Evolutionary conservation across 495 filamentous ascomycete genomes (phyloP), one percentile per base, ranked within the genome.

Genomic region (Oleoguttula mirabilis): DNA sequence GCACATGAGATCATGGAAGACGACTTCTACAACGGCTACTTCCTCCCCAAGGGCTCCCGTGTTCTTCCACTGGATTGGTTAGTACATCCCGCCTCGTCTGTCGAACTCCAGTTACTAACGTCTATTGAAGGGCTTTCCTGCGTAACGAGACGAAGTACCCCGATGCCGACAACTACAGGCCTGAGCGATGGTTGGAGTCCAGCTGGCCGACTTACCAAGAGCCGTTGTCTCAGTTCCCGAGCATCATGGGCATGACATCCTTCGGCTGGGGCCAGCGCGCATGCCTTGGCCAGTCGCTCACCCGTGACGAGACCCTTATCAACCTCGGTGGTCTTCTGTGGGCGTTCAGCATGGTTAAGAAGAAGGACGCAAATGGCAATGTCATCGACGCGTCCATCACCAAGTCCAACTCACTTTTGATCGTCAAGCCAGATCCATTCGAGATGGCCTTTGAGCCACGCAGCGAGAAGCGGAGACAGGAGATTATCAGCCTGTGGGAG

Each of bases 281-380:
- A 4, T 72, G 69, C 50, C 68, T 72, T 41, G 69, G 68, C 10
- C 66, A 70, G 47, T 63, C 67, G 23, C 57, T 76, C 43, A 72
- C 69, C 2, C 50, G 61, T 35, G 56, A 58, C 35, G 57, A 60
- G 42, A 43, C 63, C 8, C 35, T 63, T 15, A 43, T 62, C 21
- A 52, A 45, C 14, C 52, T 45, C 33, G 55, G 58, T 27, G 50
- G 48, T 12, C 38, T 65, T 1, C 35, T 48, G 24, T 63, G 61
- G 59, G 55, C 51, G 14, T 62, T 56, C 48, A 56, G 59, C 32
- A 34, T 65, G 14, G 55, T 56, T 39, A 45, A 52, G 21, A 62
- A 60, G 43, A 47, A 45, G 0, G 51, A 55, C 36, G 24, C 52
- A 0, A 23, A 20, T 10, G 70, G 71, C 41, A 72, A 69, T 19